phyloP scores from a whole-genome alignment of 495 filamentous ascomycete genomes.

The Aspergillus olivimuriae region DNA sequence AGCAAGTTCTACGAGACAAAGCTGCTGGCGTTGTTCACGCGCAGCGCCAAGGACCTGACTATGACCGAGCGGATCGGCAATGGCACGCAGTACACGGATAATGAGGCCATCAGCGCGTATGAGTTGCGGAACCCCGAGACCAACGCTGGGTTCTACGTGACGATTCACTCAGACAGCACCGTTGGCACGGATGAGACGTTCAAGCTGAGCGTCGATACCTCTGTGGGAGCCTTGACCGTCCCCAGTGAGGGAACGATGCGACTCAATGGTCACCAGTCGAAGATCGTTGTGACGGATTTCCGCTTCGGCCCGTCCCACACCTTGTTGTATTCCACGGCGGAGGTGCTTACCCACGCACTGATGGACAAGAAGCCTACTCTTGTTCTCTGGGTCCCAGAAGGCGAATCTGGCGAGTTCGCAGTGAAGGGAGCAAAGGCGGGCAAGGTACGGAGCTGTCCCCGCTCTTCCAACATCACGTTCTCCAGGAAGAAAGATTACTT shows the following conservation, averaged over 20 bases:
- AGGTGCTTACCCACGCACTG: constrained; percentile 47
- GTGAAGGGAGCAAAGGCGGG: constrained; percentile 40
- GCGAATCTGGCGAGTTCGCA: constrained; percentile 49
- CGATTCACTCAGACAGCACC: constrained; percentile 44
- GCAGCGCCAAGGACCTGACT: constrained; percentile 46
- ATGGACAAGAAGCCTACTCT: constrained; percentile 43
- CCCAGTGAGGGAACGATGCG: constrained; percentile 33
- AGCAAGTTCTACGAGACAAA: constrained; percentile 58
- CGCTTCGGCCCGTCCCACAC: constrained; percentile 40
- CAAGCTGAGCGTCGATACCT: constrained; percentile 47
- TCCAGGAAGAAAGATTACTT: constrained; percentile 24
- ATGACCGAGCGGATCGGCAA: constrained; percentile 49
- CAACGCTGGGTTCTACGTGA: constrained; percentile 50
- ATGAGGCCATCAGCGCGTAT: constrained; percentile 35
- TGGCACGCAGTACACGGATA: constrained; percentile 51
- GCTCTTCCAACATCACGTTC: constrained; percentile 35
- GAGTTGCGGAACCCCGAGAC: constrained; percentile 53
- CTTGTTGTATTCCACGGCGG: constrained; percentile 55
- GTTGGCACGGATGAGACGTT: constrained; percentile 42
- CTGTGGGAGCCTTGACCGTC: constrained; percentile 42
- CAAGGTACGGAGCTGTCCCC: constrained; percentile 22
- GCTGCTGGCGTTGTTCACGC: constrained; percentile 48
- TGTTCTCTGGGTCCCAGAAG: constrained; percentile 47
- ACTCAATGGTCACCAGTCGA: constrained; percentile 53
- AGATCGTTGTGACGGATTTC: constrained; percentile 57